A percentile compares a stretch with the other conserved stretches of the same genome.
phyloP scores from a whole-genome alignment of 306 rosid genomes.

The Prunus salicina region DNA sequence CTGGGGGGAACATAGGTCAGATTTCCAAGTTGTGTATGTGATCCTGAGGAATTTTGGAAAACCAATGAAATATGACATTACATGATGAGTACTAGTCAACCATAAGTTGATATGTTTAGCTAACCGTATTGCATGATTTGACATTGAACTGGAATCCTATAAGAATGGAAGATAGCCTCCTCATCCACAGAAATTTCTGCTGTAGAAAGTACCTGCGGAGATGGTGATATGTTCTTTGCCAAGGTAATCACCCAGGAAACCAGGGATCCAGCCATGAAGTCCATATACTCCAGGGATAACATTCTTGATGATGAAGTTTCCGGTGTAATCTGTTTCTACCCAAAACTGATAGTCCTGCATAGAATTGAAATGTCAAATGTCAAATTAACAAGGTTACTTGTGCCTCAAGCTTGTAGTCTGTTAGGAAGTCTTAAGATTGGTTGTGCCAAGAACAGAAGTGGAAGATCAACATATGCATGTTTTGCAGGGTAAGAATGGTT shows the following conservation, averaged over 20 bases:
- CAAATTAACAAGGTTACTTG: background rate
- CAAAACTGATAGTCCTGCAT: constrained; percentile 42
- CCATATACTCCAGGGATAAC: constrained; percentile 38
- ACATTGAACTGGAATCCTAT: background rate
- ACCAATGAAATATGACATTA: background rate
- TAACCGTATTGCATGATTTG: background rate
- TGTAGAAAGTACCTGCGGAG: constrained; percentile 23
- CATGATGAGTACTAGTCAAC: background rate
- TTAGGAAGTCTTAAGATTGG: background rate
- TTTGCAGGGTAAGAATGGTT: background rate
- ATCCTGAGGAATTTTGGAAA: constrained; percentile 12
- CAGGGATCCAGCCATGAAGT: constrained; percentile 49
- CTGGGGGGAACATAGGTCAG: constrained; percentile 35
- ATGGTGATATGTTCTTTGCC: constrained; percentile 18
- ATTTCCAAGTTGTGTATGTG: constrained; percentile 30
- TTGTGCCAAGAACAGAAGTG: no score
- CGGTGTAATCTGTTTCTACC: constrained; percentile 36
- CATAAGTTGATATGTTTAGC: background rate
- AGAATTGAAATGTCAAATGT: background rate
- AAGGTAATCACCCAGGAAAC: constrained; percentile 44
- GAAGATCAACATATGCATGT: no score
- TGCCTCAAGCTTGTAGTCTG: background rate
- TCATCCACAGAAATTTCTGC: background rate
- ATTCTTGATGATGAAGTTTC: constrained; percentile 39
- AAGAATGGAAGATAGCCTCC: background rate